Evolutionary conservation across 2,329 filamentous ascomycete species (phyloP).

Genomic region (Simplicillium sp.): DNA sequence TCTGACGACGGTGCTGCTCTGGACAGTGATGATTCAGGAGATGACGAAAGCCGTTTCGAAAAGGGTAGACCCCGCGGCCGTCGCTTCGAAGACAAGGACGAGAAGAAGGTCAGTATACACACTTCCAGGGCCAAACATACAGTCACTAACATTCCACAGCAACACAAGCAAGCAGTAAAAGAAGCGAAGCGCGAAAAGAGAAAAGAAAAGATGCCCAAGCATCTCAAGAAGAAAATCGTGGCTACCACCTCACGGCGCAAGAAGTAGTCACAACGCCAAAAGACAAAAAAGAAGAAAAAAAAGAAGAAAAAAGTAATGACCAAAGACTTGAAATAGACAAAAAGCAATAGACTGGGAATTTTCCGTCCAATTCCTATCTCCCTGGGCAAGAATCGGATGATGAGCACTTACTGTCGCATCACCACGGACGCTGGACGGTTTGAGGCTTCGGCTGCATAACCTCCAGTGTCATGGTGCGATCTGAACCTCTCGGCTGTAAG

Average conservation of each 20-base stretch:
- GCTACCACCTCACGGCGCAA: constrained; percentile 52
- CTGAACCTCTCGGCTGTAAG: constrained; percentile 19
- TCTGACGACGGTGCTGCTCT: constrained; percentile 37
- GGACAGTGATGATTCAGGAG: constrained; percentile 27
- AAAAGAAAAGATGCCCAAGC: constrained; percentile 93
- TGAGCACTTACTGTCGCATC: constrained; percentile 28
- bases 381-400: constrained; percentile 32
- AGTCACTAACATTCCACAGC: constrained; percentile 21
- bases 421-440: constrained; percentile 5
- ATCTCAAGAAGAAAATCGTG: constrained; percentile 84
- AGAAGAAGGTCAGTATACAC: constrained; percentile 55
- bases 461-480: constrained; percentile 20
- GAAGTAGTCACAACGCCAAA: constrained; percentile 31
- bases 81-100: constrained; percentile 83
- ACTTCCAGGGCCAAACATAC: not conserved
- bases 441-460: constrained; percentile 4
- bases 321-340: constrained; percentile 4
- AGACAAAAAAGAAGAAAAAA: constrained; percentile 2
- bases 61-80: constrained; percentile 68
- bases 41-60: constrained; percentile 46
- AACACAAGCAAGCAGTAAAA: constrained; percentile 83
- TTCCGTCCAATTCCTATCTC: not conserved
- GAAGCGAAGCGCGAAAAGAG: constrained; percentile 91
- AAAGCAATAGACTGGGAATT: not conserved
- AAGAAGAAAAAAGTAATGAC: constrained; percentile 2